Evolutionary conservation across 2,329 filamentous ascomycete genomes (phyloP).

Genomic region (Ophiobolus disseminans): DNA sequence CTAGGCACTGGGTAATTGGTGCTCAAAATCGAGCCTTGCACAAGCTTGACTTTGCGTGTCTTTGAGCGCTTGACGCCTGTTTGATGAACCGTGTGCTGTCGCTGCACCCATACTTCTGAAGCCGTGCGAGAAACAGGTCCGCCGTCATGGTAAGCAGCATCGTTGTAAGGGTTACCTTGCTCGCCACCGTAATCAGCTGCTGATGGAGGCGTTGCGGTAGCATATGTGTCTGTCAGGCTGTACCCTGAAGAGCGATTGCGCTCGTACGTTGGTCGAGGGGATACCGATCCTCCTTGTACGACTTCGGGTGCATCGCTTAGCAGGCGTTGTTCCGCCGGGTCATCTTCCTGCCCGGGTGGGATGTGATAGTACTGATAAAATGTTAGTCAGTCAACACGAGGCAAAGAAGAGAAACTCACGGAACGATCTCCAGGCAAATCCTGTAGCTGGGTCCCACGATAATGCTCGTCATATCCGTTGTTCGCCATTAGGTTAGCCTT

Average conservation of each 20-base stretch:
- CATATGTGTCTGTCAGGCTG: constrained; percentile 59
- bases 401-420: background rate
- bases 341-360: background rate
- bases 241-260: constrained; percentile 53
- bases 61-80: constrained; percentile 90
- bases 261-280: constrained; percentile 22
- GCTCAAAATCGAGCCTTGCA: constrained; percentile 94
- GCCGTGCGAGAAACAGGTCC: background rate
- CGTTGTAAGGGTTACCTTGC: constrained; percentile 60
- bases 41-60: constrained; percentile 97
- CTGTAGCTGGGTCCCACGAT: background rate
- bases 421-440: background rate
- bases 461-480: background rate
- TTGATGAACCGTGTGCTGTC: background rate
- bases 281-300: background rate
- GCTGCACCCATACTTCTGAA: background rate
- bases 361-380: background rate
- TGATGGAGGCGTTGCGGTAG: constrained; percentile 57
- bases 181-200: constrained; percentile 66
- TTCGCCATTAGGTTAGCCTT: background rate
- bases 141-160: background rate
- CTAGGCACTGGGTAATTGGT: constrained; percentile 97
- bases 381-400: background rate
- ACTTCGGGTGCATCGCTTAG: background rate
- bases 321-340: background rate